Conservation (phyloP, 495 filamentous ascomycete genomes). For the Penicillium robsamsonii region DNA sequence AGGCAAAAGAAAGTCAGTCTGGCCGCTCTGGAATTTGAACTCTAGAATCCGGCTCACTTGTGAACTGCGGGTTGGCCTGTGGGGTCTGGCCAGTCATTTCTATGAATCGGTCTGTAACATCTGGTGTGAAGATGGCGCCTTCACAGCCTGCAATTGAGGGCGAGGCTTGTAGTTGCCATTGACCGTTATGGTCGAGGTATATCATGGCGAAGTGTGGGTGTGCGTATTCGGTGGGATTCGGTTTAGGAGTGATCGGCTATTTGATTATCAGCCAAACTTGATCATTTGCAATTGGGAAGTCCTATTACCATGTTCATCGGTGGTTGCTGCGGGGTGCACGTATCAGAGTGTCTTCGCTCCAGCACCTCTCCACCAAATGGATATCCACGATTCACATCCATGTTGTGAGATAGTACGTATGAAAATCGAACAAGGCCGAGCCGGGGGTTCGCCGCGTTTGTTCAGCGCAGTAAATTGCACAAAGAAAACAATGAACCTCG, state of each 20-base stretch:
- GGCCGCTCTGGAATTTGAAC: not conserved
- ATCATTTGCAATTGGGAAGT: not conserved
- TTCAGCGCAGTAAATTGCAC: not conserved
- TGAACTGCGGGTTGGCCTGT: constrained; percentile 21
- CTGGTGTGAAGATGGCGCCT: constrained; percentile 40
- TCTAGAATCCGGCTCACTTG: constrained; percentile 20
- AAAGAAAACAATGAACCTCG: not conserved
- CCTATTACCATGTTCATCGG: constrained; percentile 18
- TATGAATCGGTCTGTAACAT: constrained; percentile 40
- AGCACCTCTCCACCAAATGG: constrained; percentile 15
- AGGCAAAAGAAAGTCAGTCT: not conserved
- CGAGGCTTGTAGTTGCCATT: constrained; percentile 34
- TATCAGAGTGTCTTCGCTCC: constrained; percentile 29
- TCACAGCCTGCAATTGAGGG: constrained; percentile 38
- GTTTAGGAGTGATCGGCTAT: constrained; percentile 22
- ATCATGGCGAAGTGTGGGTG: constrained; percentile 43
- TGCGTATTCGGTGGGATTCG: constrained; percentile 22
- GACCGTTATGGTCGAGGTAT: constrained; percentile 40
- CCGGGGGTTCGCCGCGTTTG: not conserved
- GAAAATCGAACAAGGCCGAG: not conserved
- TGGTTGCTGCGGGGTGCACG: constrained; percentile 14
- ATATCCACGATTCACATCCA: constrained; percentile 21
- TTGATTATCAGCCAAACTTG: not conserved
- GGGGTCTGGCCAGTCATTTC: constrained; percentile 26
- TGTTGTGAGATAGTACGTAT: not conserved